phyloP scores from a whole-genome alignment of 2,329 filamentous ascomycete species.

The Penicillium brasilianum region DNA sequence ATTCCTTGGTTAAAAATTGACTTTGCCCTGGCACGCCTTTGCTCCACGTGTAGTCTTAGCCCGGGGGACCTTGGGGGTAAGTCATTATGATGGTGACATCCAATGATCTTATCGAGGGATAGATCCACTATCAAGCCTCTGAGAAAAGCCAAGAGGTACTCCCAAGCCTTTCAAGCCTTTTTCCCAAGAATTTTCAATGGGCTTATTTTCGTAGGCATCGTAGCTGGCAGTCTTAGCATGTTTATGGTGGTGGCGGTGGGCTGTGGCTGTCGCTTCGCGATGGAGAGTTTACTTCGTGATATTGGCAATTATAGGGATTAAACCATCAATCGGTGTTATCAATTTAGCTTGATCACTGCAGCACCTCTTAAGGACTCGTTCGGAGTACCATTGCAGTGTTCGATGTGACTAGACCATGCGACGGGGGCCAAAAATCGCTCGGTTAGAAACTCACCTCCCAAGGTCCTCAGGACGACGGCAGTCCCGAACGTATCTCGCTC shows the following conservation, averaged over 20 bases:
- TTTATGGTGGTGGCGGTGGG: background rate
- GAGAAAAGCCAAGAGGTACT: constrained; percentile 6
- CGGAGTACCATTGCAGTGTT: background rate
- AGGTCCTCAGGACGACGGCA: constrained; percentile 26
- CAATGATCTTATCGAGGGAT: constrained; percentile 16
- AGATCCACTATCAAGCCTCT: constrained; percentile 10
- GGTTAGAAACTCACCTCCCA: constrained; percentile 17
- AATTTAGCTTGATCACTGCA: background rate
- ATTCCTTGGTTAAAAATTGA: background rate
- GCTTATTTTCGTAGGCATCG: background rate
- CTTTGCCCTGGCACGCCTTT: background rate
- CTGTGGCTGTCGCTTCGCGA: background rate
- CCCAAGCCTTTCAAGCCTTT: constrained; percentile 10
- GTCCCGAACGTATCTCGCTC: constrained; percentile 10
- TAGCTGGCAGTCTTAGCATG: background rate
- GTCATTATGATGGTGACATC: constrained; percentile 7
- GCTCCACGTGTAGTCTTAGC: constrained; percentile 17
- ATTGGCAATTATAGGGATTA: background rate
- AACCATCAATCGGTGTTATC: no score
- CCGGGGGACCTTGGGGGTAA: constrained; percentile 31
- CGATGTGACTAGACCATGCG: background rate
- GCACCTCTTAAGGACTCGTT: background rate
- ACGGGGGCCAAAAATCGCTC: constrained; percentile 14
- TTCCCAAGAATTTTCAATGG: background rate
- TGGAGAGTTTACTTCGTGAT: background rate